Evolutionary conservation across 441 rosid species (phyloP), one percentile per base, ranked within the genome.

Genomic region (Cnidoscolus chayamansa): DNA sequence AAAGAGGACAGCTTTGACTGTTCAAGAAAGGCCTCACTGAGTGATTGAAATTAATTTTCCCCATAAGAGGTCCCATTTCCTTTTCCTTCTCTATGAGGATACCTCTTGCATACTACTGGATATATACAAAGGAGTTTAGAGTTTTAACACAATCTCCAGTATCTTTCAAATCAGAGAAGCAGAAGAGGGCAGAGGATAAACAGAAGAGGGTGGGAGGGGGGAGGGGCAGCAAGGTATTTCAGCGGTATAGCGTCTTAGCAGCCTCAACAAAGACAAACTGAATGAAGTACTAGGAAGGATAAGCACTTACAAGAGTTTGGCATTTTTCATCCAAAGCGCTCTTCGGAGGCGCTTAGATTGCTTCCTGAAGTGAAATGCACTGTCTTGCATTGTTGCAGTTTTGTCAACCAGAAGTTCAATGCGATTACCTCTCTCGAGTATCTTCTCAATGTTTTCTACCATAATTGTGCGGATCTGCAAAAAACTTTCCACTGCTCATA

Each of bases 251-350:
- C 10, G 8, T 7, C 57, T 19, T n/a, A 25, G 25, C 20, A 70
- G 25, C 19, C 51, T 45, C 3, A 59, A 15, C 31, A 9, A 50
- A 57, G 32, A 63, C n/a, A 61, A 72, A 35, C 40, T n/a, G 10
- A 48, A 58, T 7, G 1, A 0, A 43, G 16, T 0, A 7, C 10
- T 43, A 50, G 54, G 35, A 71, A 71, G 66, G 12, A 60, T 0
- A 72, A 47, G 54, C 60, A 72, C 98, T 88, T 84, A 92, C 98
- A 92, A 81, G 59, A 94, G 93, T 79, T 92, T 94, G 66, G 87
- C 93, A 76, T 94, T 94, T 84, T 90, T 92, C 98, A 88, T 95
- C 99, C 98, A 92, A 62, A 95, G 91, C 72, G 97, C 98, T 80
- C 87, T 85, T 17, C 81, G 91, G 1, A 92, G 96, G 73, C 91